These are phyloP conservation scores for Musa acuminata DNA, from an alignment of 176 grass and related monocot species.

Conservation along the genomic window DNA sequence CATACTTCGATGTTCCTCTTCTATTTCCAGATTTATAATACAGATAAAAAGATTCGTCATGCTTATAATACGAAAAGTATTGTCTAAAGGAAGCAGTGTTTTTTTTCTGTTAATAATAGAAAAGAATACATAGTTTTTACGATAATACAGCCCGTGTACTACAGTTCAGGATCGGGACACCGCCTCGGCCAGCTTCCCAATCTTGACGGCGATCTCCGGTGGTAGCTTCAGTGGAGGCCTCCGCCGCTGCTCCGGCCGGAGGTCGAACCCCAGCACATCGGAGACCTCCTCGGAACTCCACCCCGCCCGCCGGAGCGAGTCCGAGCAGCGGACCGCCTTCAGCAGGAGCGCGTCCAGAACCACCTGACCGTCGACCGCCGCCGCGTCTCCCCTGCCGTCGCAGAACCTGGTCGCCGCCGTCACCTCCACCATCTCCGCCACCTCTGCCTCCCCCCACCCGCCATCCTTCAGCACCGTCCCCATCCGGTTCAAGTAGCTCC, in stretches of 20 bases:
- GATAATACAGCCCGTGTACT: not conserved
- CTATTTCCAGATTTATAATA: no score
- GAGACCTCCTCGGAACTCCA: conserved; percentile 90
- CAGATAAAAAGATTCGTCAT: no score
- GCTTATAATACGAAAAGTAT: no score
- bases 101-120: not conserved
- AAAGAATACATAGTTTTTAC: not conserved
- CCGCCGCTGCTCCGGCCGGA: conserved; percentile 29
- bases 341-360: conserved; percentile 69
- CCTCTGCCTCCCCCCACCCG: conserved; percentile 76
- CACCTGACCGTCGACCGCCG: conserved; percentile 35
- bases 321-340: conserved; percentile 61
- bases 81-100: not conserved
- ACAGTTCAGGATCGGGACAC: conserved; percentile 30
- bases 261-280: conserved; percentile 52
- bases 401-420: conserved; percentile 48
- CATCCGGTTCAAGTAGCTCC: conserved; percentile 66
- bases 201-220: conserved; percentile 62
- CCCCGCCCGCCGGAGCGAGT: conserved; percentile 72
- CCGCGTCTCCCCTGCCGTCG: conserved; percentile 32
- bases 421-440: conserved; percentile 67
- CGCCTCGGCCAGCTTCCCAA: conserved; percentile 59
- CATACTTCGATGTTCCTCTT: no score
- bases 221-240: conserved; percentile 35
- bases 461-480: conserved; percentile 63